phyloP scores from a whole-genome alignment of 2,329 filamentous ascomycete genomes.

The Cytospora mali region DNA sequence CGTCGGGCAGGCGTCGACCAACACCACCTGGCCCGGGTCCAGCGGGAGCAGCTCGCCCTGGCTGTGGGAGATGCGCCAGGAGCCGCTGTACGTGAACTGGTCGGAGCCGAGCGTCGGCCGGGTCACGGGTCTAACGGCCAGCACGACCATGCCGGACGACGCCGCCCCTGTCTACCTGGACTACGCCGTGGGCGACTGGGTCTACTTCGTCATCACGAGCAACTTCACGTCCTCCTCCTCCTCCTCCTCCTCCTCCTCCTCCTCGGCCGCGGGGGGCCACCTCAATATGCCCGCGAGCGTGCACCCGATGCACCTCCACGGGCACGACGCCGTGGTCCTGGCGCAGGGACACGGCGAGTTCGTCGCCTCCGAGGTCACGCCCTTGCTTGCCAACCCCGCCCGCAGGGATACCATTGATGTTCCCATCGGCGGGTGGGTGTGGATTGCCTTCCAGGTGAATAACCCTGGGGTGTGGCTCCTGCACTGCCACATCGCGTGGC shows the following conservation, averaged over 20 bases:
- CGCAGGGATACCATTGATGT: slow-evolving; percentile 42
- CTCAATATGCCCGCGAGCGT: slow-evolving; percentile 32
- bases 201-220: not conserved
- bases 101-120: not conserved
- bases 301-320: slow-evolving; percentile 54
- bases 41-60: not conserved
- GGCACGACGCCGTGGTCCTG: slow-evolving; percentile 52
- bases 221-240: not conserved
- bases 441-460: slow-evolving; percentile 38
- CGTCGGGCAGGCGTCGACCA: not conserved
- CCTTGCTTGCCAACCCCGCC: slow-evolving; percentile 38
- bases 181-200: not conserved
- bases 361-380: slow-evolving; percentile 25
- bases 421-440: slow-evolving; percentile 35
- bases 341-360: slow-evolving; percentile 35
- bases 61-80: not conserved
- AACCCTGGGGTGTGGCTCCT: slow-evolving; percentile 41
- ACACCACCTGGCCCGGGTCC: not conserved
- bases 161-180: not conserved
- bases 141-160: not conserved
- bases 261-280: too few relatives aligned
- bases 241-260: too few relatives aligned
- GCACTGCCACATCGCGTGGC: slow-evolving; percentile 39
- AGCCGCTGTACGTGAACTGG: not conserved
- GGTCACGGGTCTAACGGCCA: not conserved